Evolutionary conservation across 805 yeast genomes (phyloP).

Genomic region (Lipomyces lipofer): DNA sequence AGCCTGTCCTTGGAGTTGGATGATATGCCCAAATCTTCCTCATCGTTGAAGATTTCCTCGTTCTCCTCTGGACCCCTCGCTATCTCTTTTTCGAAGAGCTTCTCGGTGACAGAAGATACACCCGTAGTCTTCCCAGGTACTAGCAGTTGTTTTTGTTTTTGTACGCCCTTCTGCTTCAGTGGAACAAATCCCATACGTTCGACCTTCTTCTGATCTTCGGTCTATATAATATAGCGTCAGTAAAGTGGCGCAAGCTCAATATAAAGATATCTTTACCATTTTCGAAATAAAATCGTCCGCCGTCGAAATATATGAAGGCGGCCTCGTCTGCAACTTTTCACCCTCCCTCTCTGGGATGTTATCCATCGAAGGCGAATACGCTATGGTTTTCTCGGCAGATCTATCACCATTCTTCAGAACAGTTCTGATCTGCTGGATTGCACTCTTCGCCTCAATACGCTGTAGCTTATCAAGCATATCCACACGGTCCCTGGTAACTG

Average conservation of each 20-base stretch:
- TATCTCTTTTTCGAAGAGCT: slow-evolving; percentile 15
- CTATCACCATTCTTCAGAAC: background rate
- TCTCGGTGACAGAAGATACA: background rate
- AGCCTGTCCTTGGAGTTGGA: slow-evolving; percentile 2
- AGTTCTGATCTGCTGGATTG: slow-evolving; percentile 7
- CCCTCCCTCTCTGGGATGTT: slow-evolving; percentile 1
- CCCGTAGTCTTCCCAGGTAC: no score
- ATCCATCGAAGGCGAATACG: slow-evolving; percentile 21
- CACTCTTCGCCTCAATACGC: slow-evolving; percentile 9
- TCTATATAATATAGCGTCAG: background rate
- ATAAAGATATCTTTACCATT: background rate
- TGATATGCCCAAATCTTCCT: slow-evolving; percentile 19
- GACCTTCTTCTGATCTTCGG: slow-evolving; percentile 4
- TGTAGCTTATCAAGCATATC: slow-evolving; percentile 7
- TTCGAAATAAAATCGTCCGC: background rate
- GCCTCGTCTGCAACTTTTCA: background rate
- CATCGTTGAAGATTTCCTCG: slow-evolving; percentile 33
- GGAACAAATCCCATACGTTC: slow-evolving; percentile 30
- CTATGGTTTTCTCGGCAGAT: background rate
- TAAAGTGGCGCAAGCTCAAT: background rate
- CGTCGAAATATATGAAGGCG: no score
- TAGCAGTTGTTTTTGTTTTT: background rate
- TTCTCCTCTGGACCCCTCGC: slow-evolving; percentile 23
- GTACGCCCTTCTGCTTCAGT: slow-evolving; percentile 8
- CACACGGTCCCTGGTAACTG: slow-evolving; percentile 21